phyloP scores from a whole-genome alignment of 2,329 filamentous ascomycete species.

The Xylariaceae sp. region DNA sequence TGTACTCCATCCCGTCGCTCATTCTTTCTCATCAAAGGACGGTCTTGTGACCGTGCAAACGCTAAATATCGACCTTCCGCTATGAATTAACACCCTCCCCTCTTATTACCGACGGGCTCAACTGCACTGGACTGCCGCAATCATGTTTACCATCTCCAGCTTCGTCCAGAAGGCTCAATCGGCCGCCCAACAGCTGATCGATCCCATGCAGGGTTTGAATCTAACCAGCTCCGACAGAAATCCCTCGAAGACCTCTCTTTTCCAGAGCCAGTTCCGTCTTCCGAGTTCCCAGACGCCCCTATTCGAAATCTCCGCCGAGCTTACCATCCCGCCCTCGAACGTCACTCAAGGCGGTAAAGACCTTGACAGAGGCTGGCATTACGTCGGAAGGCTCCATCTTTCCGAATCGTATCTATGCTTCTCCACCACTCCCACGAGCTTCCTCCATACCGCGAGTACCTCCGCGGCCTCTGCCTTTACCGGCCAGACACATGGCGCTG shows the following conservation, averaged over 20 bases:
- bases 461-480: conserved; percentile 79
- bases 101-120: conserved; percentile 23
- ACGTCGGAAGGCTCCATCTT: conserved; percentile 86
- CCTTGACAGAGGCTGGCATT: conserved; percentile 72
- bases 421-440: conserved; percentile 87
- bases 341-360: conserved; percentile 65
- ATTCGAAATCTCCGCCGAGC: conserved; percentile 93
- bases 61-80: conserved; percentile 13
- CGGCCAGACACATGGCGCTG: conserved; percentile 86
- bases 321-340: conserved; percentile 75
- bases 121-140: conserved; percentile 29
- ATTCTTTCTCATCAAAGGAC: not conserved
- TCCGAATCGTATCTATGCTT: conserved; percentile 96
- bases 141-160: conserved; percentile 61
- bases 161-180: conserved; percentile 79
- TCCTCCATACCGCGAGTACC: conserved; percentile 71
- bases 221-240: conserved; percentile 69
- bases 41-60: conserved; percentile 1
- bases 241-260: conserved; percentile 86
- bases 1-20: conserved; percentile 4
- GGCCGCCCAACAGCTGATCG: conserved; percentile 78
- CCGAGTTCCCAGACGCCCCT: conserved; percentile 87
- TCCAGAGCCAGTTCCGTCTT: conserved; percentile 93
- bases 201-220: conserved; percentile 72
- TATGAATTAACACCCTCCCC: conserved; percentile 28